Evolutionary conservation across 148 eudicot species (phyloP).

Genomic region (Linanthus parryae): DNA sequence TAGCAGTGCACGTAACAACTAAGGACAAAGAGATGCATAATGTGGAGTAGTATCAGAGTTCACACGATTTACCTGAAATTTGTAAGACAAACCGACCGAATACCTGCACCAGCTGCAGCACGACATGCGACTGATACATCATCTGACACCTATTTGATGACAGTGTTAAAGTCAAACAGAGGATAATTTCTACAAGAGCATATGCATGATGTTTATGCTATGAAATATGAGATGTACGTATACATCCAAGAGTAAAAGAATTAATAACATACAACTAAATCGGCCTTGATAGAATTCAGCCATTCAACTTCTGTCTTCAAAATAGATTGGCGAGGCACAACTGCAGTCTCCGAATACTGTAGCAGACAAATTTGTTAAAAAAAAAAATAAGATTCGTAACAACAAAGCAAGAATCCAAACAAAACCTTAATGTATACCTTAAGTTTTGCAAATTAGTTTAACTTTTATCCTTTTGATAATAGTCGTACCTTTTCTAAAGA

Average conservation of each 20-base stretch:
- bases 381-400: background rate
- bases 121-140: conserved; percentile 95
- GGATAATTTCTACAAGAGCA: background rate
- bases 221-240: no score
- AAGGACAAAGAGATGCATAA: background rate
- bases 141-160: conserved; percentile 64
- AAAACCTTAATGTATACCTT: no score
- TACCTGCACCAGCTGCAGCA: conserved; percentile 95
- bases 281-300: conserved; percentile 86
- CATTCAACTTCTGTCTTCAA: conserved; percentile 80
- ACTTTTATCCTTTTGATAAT: conserved; percentile 1
- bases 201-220: no score
- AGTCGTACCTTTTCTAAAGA: conserved; percentile 73
- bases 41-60: background rate
- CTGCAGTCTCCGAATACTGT: conserved; percentile 88
- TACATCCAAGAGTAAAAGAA: background rate
- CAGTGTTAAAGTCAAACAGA: background rate
- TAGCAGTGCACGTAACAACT: background rate
- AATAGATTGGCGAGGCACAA: conserved; percentile 70
- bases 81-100: conserved; percentile 75
- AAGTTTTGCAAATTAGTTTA: no score
- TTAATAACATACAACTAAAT: conserved; percentile 61
- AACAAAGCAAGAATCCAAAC: no score
- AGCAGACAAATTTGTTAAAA: background rate
- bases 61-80: conserved; percentile 60